Percentiles rank a stretch among this genome's conserved stretches.
Conservation (phyloP, 2,329 filamentous ascomycete species). For the Madurella fahalii region DNA sequence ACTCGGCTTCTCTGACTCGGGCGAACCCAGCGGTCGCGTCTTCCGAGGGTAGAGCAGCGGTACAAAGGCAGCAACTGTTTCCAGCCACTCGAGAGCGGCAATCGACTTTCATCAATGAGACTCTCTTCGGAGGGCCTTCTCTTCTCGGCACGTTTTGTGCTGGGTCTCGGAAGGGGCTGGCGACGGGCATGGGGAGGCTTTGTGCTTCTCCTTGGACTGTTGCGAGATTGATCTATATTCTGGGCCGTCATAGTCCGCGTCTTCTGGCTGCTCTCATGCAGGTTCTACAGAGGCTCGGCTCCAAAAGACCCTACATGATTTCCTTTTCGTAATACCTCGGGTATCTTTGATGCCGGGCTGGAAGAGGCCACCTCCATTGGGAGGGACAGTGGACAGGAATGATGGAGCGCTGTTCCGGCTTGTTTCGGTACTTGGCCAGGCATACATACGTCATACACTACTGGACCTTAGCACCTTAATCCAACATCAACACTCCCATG, state of each 20-base stretch:
- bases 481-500: too few relatives aligned
- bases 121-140: conserved; percentile 28
- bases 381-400: too few relatives aligned
- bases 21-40: too few relatives aligned
- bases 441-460: too few relatives aligned
- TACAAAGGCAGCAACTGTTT: conserved; percentile 20
- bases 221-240: conserved; percentile 28
- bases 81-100: conserved; percentile 25
- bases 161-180: conserved; percentile 28
- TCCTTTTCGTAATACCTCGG: background rate
- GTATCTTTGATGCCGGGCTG: background rate
- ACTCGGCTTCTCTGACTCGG: too few relatives aligned
- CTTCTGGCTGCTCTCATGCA: conserved; percentile 21
- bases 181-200: conserved; percentile 6
- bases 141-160: conserved; percentile 30
- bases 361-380: too few relatives aligned
- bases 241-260: conserved; percentile 36
- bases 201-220: conserved; percentile 9
- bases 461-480: too few relatives aligned
- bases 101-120: conserved; percentile 24
- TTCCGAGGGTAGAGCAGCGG: background rate
- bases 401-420: too few relatives aligned
- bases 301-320: conserved; percentile 31
- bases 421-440: too few relatives aligned
- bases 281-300: conserved; percentile 31